phyloP scores from a whole-genome alignment of 2,329 filamentous ascomycete species.

The Raffaelea deltoideospora region DNA sequence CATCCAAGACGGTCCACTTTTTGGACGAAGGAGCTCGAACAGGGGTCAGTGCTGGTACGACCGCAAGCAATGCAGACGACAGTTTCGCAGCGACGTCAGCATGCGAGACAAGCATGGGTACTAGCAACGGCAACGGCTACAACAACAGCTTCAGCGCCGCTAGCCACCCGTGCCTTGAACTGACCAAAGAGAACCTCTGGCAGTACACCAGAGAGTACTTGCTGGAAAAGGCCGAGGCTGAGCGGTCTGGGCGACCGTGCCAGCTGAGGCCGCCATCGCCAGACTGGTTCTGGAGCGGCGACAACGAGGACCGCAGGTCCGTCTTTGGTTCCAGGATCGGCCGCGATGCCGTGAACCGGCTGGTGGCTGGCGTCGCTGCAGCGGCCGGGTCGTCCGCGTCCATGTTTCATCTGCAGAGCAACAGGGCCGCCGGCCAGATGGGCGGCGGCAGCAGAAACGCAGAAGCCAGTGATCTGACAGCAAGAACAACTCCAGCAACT shows the following conservation, averaged over 20 bases:
- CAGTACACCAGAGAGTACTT: conserved; percentile 7
- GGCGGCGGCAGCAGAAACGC: not conserved
- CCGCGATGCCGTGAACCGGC: not conserved
- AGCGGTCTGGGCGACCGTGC: conserved; percentile 5
- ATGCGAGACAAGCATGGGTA: too few relatives aligned
- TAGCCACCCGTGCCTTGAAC: too few relatives aligned
- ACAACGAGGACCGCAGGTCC: not conserved
- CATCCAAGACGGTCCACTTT: conserved; percentile 9
- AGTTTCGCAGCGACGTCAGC: too few relatives aligned
- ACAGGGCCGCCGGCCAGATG: too few relatives aligned
- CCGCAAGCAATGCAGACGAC: too few relatives aligned
- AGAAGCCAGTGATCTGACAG: not conserved
- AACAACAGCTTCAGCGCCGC: too few relatives aligned
- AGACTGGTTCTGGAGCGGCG: conserved; percentile 2
- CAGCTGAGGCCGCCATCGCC: conserved; percentile 3
- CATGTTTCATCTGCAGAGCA: not conserved
- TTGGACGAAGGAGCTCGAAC: conserved; percentile 3
- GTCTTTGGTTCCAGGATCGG: not conserved
- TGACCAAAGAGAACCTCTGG: conserved; percentile 9
- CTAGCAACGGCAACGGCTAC: too few relatives aligned
- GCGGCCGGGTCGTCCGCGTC: not conserved
- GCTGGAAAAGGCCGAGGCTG: conserved; percentile 7
- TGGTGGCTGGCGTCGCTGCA: not conserved
- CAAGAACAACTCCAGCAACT: not conserved
- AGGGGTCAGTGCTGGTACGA: too few relatives aligned